Base-by-base conservation (phyloP, 768 basidiomycete genomes). In the Tylopilus intermedius region DNA sequence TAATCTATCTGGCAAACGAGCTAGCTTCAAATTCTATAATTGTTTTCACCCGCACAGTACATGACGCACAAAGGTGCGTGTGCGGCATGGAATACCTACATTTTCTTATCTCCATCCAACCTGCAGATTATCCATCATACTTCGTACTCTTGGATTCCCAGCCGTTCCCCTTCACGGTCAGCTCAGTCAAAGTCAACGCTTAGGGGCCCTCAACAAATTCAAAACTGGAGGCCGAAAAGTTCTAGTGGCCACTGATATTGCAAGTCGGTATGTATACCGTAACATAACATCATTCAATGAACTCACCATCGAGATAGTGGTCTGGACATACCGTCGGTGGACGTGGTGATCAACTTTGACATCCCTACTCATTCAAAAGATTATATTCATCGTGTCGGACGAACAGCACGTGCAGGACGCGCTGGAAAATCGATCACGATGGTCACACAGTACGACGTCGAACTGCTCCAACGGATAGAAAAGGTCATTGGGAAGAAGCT, bases 321-420 rank as follows among this genome's bases (percentile, higher is more conserved):
- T 64, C 76, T 99, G 41, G 95, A 99, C 71, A 94, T 99, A 54
- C 94, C 94, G 10, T 82, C 87, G 26, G 96, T 99, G 37, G 96
- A 99, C 65, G 75, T 94, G 33, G 94, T 99, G 52, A 90, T 99
- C 71, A 99, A 99, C 72, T 99, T 91, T 68, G 94, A 96, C 69
- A 88, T 97, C 57, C 96, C 96, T 1, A 91, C 91, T 1, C 91
- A 98, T 67, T 97, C 94, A 14, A 98, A 99, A 74, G 96, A 98
- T 69, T 99, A 99, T 71, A 96, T 99, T 46, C 96, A 99, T 67
- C 84, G 96, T 41, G 96, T 99, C 9, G 96, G 96, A 37, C 83
- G 96, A 51, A 99, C 96, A 30, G 96, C 96, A 6, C 88, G 96
- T 65, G 96, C 96, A 3, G 96, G 96, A n/a, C 83, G 96, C 40